phyloP scores from a whole-genome alignment of 129 eudicot genomes.

The Mikania micrantha region DNA sequence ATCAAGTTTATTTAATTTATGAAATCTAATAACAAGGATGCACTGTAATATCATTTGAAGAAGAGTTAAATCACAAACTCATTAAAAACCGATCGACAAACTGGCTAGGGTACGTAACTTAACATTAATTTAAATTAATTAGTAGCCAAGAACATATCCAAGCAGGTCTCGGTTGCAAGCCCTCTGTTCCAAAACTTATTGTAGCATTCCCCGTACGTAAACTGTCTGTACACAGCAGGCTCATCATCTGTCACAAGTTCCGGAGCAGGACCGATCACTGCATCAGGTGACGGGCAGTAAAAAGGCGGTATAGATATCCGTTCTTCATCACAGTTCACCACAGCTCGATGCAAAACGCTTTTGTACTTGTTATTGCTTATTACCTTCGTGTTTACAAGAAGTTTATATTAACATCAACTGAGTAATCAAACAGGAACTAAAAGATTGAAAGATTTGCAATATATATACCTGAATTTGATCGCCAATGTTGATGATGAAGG shows the following conservation, averaged over 20 bases:
- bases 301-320: slow-evolving; percentile 41
- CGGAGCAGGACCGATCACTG: slow-evolving; percentile 29
- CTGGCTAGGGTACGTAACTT: too few relatives aligned
- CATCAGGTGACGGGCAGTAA: slow-evolving; percentile 39
- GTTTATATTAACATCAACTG: too few relatives aligned
- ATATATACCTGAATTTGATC: slow-evolving; percentile 32
- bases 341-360: slow-evolving; percentile 44
- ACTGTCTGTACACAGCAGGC: slow-evolving; percentile 23
- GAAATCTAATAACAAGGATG: too few relatives aligned
- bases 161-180: not conserved
- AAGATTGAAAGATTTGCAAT: not conserved
- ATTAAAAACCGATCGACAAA: too few relatives aligned
- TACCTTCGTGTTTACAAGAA: slow-evolving; percentile 7
- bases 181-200: slow-evolving; percentile 25
- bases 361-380: slow-evolving; percentile 37
- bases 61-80: too few relatives aligned
- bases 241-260: slow-evolving; percentile 20
- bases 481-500: slow-evolving; percentile 26
- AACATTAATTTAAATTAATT: too few relatives aligned
- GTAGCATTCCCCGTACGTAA: slow-evolving; percentile 28
- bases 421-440: too few relatives aligned
- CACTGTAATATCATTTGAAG: too few relatives aligned
- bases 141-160: not conserved
- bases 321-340: slow-evolving; percentile 37
- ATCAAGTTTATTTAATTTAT: too few relatives aligned